Evolutionary conservation across 257 asterid genomes (phyloP), one percentile per base, ranked within the genome.

Genomic region (Salvia miltiorrhiza): DNA sequence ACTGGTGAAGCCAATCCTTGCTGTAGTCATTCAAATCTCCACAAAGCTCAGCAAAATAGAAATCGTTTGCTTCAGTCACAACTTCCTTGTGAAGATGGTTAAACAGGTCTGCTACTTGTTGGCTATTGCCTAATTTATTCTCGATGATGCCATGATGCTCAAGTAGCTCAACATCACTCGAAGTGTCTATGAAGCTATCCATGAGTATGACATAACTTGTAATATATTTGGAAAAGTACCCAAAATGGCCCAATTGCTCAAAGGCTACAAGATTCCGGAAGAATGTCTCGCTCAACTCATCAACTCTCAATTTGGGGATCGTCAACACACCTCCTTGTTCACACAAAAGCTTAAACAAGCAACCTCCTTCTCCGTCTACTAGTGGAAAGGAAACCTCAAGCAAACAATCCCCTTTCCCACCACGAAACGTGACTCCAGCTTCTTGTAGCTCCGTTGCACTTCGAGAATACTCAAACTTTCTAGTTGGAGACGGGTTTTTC

Each of bases 1-100:
- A 56, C 33, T 59, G 9, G 8, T 78, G 83, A 50, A 33, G 52
- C 7, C 3, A 5, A 61, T 65, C 68, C 49, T 43, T 70, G 44
- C 74, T 70, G 62, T 78, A 70, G 12, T 48, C 50, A 56, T 78
- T 70, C 57, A 78, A 61, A 23, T 53, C 60, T 0, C 9, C 14
- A 43, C 71, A 70, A 4, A 50, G 71, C 32, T 59, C 10, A 33
- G 58, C 64, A 53, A 74, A 78, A 23, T 74, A 70, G 33, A 74
- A 78, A 17, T 70, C 9, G 9, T 63, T 30, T 2, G 41, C 40
- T 5, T 78, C 79, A 1, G 67, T 71, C 20, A 67, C 16, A 10
- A 74, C 43, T 58, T 70, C 80, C 21, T 79, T 74, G 77, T 70
- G 52, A 4, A 79, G 80, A 65, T 67, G 74, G 60, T 79, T 79